Evolutionary conservation across 2,329 filamentous ascomycete genomes (phyloP).

Genomic region (Cladosporium austrohemisphaericum): DNA sequence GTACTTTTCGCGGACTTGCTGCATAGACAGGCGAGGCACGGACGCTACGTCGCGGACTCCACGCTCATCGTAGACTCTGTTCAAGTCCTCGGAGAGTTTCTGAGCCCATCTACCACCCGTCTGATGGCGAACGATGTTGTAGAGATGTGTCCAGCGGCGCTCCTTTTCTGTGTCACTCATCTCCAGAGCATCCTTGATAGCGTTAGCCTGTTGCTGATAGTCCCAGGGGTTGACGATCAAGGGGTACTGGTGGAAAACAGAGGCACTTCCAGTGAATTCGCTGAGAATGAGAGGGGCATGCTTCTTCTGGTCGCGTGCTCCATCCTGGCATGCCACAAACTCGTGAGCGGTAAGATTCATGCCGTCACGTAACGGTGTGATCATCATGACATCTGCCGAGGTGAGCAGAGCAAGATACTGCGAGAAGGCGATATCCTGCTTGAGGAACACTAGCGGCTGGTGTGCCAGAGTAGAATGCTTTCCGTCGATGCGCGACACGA

Average conservation of each 20-base stretch:
- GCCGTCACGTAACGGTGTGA: slow-evolving; percentile 90
- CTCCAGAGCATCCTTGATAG: slow-evolving; percentile 77
- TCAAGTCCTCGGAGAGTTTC: slow-evolving; percentile 67
- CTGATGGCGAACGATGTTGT: slow-evolving; percentile 70
- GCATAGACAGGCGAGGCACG: slow-evolving; percentile 76
- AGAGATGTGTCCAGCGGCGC: slow-evolving; percentile 68
- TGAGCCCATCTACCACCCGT: slow-evolving; percentile 84
- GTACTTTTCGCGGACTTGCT: slow-evolving; percentile 63
- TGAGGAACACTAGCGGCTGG: slow-evolving; percentile 87
- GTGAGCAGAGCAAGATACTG: slow-evolving; percentile 91
- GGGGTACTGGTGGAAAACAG: slow-evolving; percentile 75
- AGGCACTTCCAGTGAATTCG: slow-evolving; percentile 90
- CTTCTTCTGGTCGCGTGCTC: slow-evolving; percentile 69
- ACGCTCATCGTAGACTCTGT: slow-evolving; percentile 77
- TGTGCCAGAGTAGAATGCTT: slow-evolving; percentile 86
- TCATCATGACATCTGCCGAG: slow-evolving; percentile 87
- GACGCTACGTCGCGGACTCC: slow-evolving; percentile 78
- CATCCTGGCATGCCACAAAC: slow-evolving; percentile 90
- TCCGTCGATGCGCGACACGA: slow-evolving; percentile 91
- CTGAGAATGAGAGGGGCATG: slow-evolving; percentile 87
- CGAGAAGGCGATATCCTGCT: slow-evolving; percentile 88
- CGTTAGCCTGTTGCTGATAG: slow-evolving; percentile 80
- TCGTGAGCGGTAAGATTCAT: slow-evolving; percentile 98
- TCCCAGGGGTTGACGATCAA: slow-evolving; percentile 94
- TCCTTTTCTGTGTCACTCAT: slow-evolving; percentile 74